Base-by-base conservation (phyloP, 2,329 filamentous ascomycete genomes). In the Penicillium griseofulvum region DNA sequence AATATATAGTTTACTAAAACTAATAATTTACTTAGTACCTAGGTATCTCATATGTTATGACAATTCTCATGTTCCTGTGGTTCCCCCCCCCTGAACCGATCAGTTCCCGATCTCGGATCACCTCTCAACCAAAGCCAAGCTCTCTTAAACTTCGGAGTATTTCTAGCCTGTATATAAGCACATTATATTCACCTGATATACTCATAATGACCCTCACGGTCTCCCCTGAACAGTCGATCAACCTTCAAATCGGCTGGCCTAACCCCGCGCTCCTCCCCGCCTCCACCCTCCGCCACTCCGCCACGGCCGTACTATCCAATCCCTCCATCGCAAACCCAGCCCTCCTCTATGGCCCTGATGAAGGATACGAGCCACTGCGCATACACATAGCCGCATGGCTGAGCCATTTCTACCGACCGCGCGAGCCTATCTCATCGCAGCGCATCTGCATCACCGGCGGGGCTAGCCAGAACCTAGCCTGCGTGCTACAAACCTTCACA, bases 371-470 rank as follows among this genome's bases (percentile, higher is more conserved):
- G 58, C 85, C 85, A n/a, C 78, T 94, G 36, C 82, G 90, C 14
- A 78, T 83, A 57, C 81, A 83, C 38, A 74, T 96, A 33, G 87
- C 90, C 4, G 68, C 74, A 37, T 96, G 90, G 89, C 78, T 96
- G 38, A 81, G 79, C 1, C 63, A 68, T 0, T 87, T 87, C 65
- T 93, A 90, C 68, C 76, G 76, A 2, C 70, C 68, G 0, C 44
- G 64, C 6, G 62, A 73, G 4, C 70, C 75, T 2, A 76, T 86
- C 42, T 66, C 74, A 14, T 67, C 80, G 4, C 79, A 84, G 3
- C 81, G 90, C 31, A 87, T 96, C 51, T 89, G 87, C 68, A 87
- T 96, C 69, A 90, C 89, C 0, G 91, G 91, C 42, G 92, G 92
- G 16, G 92, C 92, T 3, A 90, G 86, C 61, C 91, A 96, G 78